phyloP scores from a whole-genome alignment of 176 grass and related monocot species.

The Zea luxurians region DNA sequence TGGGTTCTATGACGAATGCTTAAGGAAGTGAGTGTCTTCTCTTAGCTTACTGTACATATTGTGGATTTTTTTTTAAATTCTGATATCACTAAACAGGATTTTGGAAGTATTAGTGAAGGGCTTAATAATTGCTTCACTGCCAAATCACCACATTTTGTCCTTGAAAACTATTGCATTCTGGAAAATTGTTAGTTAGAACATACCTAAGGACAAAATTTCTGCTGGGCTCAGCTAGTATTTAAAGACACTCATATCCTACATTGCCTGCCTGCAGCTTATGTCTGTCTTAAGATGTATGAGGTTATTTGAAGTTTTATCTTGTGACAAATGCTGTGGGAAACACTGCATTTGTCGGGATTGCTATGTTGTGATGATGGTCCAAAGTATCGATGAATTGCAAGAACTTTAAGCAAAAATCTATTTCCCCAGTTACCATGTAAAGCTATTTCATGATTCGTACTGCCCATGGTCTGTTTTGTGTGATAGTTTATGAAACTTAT shows the following conservation, averaged over 20 bases:
- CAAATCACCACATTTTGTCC: not conserved
- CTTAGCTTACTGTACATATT: not conserved
- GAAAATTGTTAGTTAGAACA: not conserved
- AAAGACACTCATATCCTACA: too few relatives aligned
- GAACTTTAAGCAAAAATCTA: not conserved
- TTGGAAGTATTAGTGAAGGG: not conserved
- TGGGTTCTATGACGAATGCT: conserved; percentile 97
- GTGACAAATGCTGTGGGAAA: not conserved
- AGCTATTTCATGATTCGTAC: not conserved
- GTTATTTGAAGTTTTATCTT: too few relatives aligned
- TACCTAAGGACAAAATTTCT: too few relatives aligned
- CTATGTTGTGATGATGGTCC: not conserved
- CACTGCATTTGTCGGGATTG: not conserved
- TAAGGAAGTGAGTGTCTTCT: conserved; percentile 78
- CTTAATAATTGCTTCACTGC: not conserved
- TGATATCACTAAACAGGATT: not conserved
- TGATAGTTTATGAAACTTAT: conserved; percentile 5
- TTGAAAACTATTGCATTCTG: not conserved
- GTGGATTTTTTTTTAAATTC: not conserved
- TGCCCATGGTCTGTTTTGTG: not conserved
- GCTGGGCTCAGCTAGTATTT: too few relatives aligned
- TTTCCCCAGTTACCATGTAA: not conserved
- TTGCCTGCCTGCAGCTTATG: too few relatives aligned
- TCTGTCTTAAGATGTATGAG: too few relatives aligned
- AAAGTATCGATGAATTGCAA: too few relatives aligned